Base-by-base conservation (phyloP, 176 grass and related monocot genomes). In the Oryza meridionalis region DNA sequence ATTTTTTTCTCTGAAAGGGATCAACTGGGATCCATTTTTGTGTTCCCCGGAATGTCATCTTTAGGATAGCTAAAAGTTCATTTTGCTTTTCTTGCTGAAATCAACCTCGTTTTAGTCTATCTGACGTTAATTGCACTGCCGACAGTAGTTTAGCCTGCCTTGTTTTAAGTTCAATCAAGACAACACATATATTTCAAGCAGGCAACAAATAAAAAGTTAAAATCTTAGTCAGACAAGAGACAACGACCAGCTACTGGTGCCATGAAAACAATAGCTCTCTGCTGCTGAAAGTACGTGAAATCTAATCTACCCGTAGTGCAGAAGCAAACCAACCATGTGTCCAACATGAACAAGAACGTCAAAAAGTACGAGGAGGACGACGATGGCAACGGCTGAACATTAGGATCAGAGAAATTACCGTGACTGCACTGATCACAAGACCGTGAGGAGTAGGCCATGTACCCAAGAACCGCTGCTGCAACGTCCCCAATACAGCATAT, bases 371-470 rank as follows among this genome's bases (percentile, higher is more conserved):
- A 38, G 71, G 17, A 38, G 63, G 17, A 90, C 45, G 45, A 51
- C 25, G 47, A 73, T 5, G 33, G 35, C 64, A 58, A 11, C 24
- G 76, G 35, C 38, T 35, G 44, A 35, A 47, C 19, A 37, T 2
- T 44, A 73, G 44, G 5, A 21, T 58, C 1, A 67, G 72, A 77
- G 51, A 72, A 38, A 74, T 73, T 81, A 86, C 69, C 79, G 67
- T 80, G 47, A 35, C 42, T 61, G 64, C 61, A 80, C 45, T 51
- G 81, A 2, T 66, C 59, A 65, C 61, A 77, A 44, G 65, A 21
- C 44, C 75, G 37, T 11, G 75, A 73, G 70, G 70, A 66, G 75
- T 83, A 85, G 9, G 76, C 84, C 92, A 89, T 93, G 49, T 77
- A 85, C 51, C 45, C 37, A 37, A 31, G 75, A 81, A 66, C 67